A percentile compares a stretch with the other conserved stretches of the same genome.
Evolutionary conservation across 2,329 filamentous ascomycete genomes (phyloP).

Genomic region (Fusarium sp.): DNA sequence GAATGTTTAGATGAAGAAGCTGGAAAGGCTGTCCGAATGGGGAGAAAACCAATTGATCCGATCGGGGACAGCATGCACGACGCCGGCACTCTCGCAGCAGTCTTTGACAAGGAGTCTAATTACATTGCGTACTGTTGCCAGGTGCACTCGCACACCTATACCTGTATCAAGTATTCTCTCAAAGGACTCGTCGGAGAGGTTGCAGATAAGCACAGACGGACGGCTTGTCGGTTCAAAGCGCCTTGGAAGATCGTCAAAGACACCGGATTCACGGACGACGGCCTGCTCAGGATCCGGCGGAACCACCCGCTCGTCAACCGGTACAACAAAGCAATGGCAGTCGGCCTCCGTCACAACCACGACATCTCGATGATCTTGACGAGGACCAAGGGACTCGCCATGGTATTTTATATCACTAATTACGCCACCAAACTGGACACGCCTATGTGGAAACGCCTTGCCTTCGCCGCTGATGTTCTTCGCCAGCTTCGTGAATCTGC

Average conservation of each 20-base stretch:
- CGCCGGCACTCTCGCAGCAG: too few species aligned
- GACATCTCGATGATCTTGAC: too few species aligned
- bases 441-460: conserved; percentile 18
- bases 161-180: conserved; percentile 6
- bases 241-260: conserved; percentile 21
- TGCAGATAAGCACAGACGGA: not conserved
- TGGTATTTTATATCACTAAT: conserved; percentile 16
- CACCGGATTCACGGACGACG: conserved; percentile 10
- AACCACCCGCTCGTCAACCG: conserved; percentile 20
- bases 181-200: not conserved
- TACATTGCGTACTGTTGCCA: conserved; percentile 4
- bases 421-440: conserved; percentile 23
- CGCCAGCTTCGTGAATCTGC: conserved; percentile 5
- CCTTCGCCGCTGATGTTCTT: conserved; percentile 6
- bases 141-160: conserved; percentile 4
- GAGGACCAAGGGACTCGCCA: conserved; percentile 12
- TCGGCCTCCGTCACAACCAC: conserved; percentile 22
- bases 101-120: conserved; percentile 6
- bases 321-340: conserved; percentile 24
- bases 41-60: not conserved
- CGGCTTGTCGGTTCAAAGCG: conserved; percentile 26
- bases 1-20: not conserved
- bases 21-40: not conserved
- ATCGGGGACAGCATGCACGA: not conserved
- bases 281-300: conserved; percentile 9